Percentiles rank a stretch among this genome's conserved stretches.
Conservation (phyloP, 306 rosid species). For the Vachellia collinsii region DNA sequence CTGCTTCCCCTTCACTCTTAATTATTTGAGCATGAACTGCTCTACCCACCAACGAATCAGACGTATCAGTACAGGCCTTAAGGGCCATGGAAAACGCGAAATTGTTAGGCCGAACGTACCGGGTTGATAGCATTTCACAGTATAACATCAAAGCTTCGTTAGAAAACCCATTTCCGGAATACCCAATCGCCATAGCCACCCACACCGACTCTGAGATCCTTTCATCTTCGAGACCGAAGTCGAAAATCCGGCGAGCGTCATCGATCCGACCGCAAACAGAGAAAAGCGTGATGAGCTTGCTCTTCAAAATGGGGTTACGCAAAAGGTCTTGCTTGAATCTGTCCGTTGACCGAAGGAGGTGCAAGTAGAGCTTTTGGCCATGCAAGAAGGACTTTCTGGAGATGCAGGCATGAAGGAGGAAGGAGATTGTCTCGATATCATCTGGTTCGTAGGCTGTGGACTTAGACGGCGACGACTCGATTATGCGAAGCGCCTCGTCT, state of each 20-base stretch:
- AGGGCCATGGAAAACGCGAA: slow-evolving; percentile 58
- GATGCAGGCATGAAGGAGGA: slow-evolving; percentile 61
- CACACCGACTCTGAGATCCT: slow-evolving; percentile 44
- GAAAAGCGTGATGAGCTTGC: slow-evolving; percentile 65
- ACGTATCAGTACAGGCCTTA: slow-evolving; percentile 49
- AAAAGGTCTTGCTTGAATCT: slow-evolving; percentile 32
- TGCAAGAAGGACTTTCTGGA: slow-evolving; percentile 51
- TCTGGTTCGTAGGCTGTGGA: slow-evolving; percentile 33
- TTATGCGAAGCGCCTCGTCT: slow-evolving; percentile 57
- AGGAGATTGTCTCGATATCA: slow-evolving; percentile 38
- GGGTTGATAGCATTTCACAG: slow-evolving; percentile 48
- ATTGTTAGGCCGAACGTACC: slow-evolving; percentile 45
- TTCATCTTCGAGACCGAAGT: slow-evolving; percentile 20
- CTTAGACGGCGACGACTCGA: slow-evolving; percentile 49
- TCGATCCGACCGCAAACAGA: slow-evolving; percentile 58
- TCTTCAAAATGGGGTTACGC: slow-evolving; percentile 50
- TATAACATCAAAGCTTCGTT: slow-evolving; percentile 53
- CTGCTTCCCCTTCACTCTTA: slow-evolving; percentile 50
- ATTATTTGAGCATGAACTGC: slow-evolving; percentile 60
- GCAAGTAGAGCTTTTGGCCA: slow-evolving; percentile 56
- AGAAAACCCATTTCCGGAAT: slow-evolving; percentile 49
- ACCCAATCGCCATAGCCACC: slow-evolving; percentile 71
- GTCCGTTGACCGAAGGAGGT: slow-evolving; percentile 37
- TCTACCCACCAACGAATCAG: slow-evolving; percentile 46
- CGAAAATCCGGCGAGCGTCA: slow-evolving; percentile 54